Evolutionary conservation across 192 early-diverging fungal species (phyloP).

Genomic region (Gigaspora rosea): DNA sequence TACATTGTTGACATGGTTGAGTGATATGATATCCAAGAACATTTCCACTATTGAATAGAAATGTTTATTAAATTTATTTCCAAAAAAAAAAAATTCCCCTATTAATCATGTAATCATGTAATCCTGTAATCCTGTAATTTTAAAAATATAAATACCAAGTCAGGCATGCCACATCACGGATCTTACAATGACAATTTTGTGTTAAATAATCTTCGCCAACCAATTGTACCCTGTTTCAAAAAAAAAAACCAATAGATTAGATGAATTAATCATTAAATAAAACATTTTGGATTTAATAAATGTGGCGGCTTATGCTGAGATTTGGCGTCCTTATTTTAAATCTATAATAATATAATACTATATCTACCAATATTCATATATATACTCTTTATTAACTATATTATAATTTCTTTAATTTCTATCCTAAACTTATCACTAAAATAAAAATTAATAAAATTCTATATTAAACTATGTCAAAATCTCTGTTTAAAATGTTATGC

Average conservation of each 20-base stretch:
- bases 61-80: background rate
- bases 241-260: background rate
- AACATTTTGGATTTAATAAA: too few relatives aligned
- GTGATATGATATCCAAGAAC: slow-evolving; percentile 81
- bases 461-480: too few relatives aligned
- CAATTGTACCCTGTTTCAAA: slow-evolving; percentile 54
- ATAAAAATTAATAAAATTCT: slow-evolving; percentile 12
- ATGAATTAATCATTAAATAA: background rate
- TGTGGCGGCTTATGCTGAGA: too few relatives aligned
- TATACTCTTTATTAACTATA: too few relatives aligned
- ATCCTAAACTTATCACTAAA: too few relatives aligned
- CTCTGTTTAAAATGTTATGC: too few relatives aligned
- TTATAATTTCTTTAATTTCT: too few relatives aligned
- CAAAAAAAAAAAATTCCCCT: background rate
- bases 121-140: background rate
- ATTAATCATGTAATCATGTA: background rate
- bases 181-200: slow-evolving; percentile 68
- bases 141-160: slow-evolving; percentile 52
- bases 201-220: slow-evolving; percentile 73
- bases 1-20: slow-evolving; percentile 81
- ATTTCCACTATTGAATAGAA: slow-evolving; percentile 55
- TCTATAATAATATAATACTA: too few relatives aligned
- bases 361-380: too few relatives aligned
- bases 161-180: slow-evolving; percentile 69
- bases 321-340: too few relatives aligned